Base-by-base conservation (phyloP, 2,329 filamentous ascomycete species). In the Leptoxyphium fumago region DNA sequence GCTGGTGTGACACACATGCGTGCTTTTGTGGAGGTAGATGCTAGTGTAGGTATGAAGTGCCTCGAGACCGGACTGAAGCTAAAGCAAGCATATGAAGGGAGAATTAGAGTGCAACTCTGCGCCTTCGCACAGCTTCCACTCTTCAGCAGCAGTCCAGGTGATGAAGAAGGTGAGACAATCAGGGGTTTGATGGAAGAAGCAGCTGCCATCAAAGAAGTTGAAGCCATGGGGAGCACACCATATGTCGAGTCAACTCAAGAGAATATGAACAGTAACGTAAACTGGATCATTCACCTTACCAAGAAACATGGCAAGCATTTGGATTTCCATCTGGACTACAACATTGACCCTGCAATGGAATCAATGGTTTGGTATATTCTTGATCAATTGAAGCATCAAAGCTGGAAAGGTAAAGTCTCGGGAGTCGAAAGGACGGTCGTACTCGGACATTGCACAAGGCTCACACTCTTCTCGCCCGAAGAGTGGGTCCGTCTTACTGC, bases 271-370 rank as follows among this genome's bases (percentile, higher is more conserved):
- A 55, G 58, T 41, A 85, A 84, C 52, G 73, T 83, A 14, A 64
- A 71, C 14, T 84, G 77, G 75, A 75, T 80, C 13, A 64, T 81
- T 34, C 62, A 67, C 2, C 64, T 69, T 18, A 77, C 77, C 1
- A 55, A 78, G 32, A 48, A 62, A 17, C 55, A 68, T 34, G 55
- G 59, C 2, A 67, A 78, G 42, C 75, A 82, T 55, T 60, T 85
- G 5, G 81, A 85, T 53, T 76, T 84, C 39, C 82, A 85, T 55
- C 67, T 85, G 5, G 82, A 85, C 58, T 84, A 85, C 57, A 77
- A 78, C 45, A 63, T 84, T 2, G 70, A 78, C 42, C 46, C 61
- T 2, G 51, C 55, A 1, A 67, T 61, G 39, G 65, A 71, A 41
- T 64, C 75, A 0, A 61, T 78, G 43, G 61, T 79, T 0, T 74